A percentile compares a stretch with the other conserved stretches of the same genome.
These are phyloP conservation scores for Coleophoma eucalyptorum DNA, from an alignment of 2,329 filamentous ascomycete species.

Conservation along the genomic window DNA sequence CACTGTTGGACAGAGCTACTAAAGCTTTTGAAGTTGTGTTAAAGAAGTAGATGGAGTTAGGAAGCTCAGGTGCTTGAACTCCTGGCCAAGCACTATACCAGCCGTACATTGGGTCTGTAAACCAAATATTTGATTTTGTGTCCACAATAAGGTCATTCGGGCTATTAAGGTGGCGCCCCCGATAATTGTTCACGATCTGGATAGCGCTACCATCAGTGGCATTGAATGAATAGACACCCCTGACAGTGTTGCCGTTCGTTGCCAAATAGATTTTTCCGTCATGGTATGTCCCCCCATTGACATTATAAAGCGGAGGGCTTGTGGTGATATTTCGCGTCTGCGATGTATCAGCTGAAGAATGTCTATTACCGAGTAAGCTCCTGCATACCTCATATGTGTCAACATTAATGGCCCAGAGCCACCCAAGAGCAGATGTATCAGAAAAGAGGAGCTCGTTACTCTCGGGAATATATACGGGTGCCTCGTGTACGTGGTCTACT, in stretches of 20 bases:
- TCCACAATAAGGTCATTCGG: background rate
- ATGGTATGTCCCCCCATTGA: constrained; percentile 1
- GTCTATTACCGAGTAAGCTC: background rate
- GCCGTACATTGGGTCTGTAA: constrained; percentile 1
- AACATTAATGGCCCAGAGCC: constrained; percentile 1
- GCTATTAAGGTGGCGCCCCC: constrained; percentile 1
- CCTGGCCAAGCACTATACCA: constrained; percentile 4
- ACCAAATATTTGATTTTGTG: constrained; percentile 1
- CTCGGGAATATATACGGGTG: constrained; percentile 10
- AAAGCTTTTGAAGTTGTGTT: constrained; percentile 1
- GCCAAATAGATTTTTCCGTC: background rate
- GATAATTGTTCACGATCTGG: background rate
- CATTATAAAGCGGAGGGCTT: background rate
- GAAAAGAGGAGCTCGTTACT: constrained; percentile 11
- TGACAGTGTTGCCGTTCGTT: constrained; percentile 6
- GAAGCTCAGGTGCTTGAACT: constrained; percentile 1
- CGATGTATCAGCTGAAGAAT: background rate
- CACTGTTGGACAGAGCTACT: background rate
- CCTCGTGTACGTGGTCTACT: constrained; percentile 12
- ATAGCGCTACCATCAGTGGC: background rate
- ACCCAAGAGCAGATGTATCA: background rate
- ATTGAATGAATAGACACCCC: background rate
- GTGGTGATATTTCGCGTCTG: constrained; percentile 1
- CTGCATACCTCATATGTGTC: background rate
- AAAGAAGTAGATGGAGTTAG: constrained; percentile 3